Evolutionary conservation across 257 asterid genomes (phyloP).

Genomic region (Gentiana straminea): DNA sequence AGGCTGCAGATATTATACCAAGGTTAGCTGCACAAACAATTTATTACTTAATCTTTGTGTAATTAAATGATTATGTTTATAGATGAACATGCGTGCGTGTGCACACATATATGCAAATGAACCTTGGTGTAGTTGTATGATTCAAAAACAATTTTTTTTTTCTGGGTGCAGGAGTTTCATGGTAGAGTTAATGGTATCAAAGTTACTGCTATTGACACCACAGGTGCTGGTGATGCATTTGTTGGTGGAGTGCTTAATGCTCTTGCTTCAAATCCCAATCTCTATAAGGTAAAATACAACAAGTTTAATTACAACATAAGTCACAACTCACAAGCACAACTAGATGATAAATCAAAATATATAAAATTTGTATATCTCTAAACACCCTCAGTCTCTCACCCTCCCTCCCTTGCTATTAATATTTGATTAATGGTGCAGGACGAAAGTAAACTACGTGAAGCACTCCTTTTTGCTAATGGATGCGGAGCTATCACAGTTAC

Average conservation of each 20-base stretch:
- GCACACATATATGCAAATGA: too few species aligned
- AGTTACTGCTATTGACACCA: conserved; percentile 27
- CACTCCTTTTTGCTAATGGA: conserved; percentile 17
- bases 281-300: conserved; percentile 11
- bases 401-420: too few species aligned
- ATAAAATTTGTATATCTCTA: neutral
- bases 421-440: conserved; percentile 5
- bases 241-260: conserved; percentile 15
- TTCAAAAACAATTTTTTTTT: neutral
- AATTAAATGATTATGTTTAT: neutral
- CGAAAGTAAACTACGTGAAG: conserved; percentile 16
- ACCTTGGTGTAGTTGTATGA: neutral
- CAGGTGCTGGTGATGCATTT: conserved; percentile 30
- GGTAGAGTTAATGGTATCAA: conserved; percentile 19
- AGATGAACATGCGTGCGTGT: neutral
- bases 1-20: conserved; percentile 31
- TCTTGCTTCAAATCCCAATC: conserved; percentile 9
- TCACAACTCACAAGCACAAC: neutral
- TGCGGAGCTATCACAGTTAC: conserved; percentile 26
- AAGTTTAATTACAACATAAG: too few species aligned
- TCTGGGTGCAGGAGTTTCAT: conserved; percentile 19
- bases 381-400: neutral
- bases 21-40: conserved; percentile 8
- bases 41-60: neutral
- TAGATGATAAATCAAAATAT: neutral